phyloP scores from a whole-genome alignment of 805 yeast species.

The Saturnispora gosingensis region DNA sequence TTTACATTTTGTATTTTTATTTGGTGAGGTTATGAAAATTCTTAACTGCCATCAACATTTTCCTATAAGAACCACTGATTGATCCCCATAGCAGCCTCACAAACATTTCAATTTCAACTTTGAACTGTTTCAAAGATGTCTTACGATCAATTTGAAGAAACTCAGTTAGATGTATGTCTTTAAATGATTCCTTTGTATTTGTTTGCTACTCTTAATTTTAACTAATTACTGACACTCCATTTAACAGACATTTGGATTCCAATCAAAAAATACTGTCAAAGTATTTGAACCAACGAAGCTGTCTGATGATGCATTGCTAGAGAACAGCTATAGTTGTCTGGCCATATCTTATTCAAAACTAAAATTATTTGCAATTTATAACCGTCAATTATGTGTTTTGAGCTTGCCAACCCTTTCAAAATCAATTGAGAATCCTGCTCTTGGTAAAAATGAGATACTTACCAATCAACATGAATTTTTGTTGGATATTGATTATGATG shows the following conservation, averaged over 20 bases:
- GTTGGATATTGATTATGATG: neutral
- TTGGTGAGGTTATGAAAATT: neutral
- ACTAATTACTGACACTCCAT: slow-evolving; percentile 7
- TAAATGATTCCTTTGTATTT: neutral
- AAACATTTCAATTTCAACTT: neutral
- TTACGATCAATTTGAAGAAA: slow-evolving; percentile 9
- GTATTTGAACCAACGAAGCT: slow-evolving; percentile 13
- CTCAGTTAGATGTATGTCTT: slow-evolving; percentile 20
- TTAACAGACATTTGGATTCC: slow-evolving; percentile 25
- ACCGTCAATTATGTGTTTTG: slow-evolving; percentile 14
- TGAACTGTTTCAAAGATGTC: slow-evolving; percentile 5
- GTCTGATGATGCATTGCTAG: neutral
- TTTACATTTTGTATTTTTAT: neutral
- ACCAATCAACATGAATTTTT: neutral
- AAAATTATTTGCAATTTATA: slow-evolving; percentile 17
- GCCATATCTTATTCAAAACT: slow-evolving; percentile 16
- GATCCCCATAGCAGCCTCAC: neutral
- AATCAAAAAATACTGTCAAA: slow-evolving; percentile 19
- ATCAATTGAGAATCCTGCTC: slow-evolving; percentile 11
- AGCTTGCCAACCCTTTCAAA: slow-evolving; percentile 14
- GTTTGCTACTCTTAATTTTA: too few relatives aligned
- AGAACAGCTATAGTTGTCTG: slow-evolving; percentile 12
- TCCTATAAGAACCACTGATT: neutral
- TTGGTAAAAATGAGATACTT: slow-evolving; percentile 7
- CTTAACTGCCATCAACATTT: neutral